phyloP scores from a whole-genome alignment of 2,329 filamentous ascomycete species.

The Trichoderma asperellum region DNA sequence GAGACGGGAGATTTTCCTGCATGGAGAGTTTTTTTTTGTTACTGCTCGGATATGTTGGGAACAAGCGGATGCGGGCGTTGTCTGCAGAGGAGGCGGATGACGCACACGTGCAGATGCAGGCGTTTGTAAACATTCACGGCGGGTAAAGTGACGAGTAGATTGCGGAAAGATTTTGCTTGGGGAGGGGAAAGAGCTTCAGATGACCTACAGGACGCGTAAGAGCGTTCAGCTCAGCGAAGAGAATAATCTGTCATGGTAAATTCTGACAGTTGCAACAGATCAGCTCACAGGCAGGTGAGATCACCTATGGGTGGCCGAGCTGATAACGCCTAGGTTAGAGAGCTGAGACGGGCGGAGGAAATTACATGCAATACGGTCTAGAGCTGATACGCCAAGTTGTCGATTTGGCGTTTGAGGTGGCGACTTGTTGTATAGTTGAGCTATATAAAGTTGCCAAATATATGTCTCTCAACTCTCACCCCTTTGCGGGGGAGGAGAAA shows the following conservation, averaged over 20 bases:
- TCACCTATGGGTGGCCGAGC: not conserved
- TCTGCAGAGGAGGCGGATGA: not conserved
- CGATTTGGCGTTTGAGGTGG: not conserved
- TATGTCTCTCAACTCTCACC: not conserved
- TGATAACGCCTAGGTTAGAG: not conserved
- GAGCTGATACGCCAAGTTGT: not conserved
- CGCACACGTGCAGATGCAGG: not conserved
- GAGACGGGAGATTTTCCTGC: not conserved
- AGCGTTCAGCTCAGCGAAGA: not conserved
- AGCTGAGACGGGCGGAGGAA: not conserved
- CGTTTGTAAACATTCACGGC: not conserved
- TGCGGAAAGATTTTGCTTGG: not conserved
- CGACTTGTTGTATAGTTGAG: not conserved
- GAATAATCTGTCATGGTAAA: not conserved
- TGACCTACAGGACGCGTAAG: constrained; percentile 11
- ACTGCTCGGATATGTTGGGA: not conserved
- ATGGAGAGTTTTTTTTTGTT: not conserved
- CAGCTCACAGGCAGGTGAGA: not conserved
- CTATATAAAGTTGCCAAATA: not conserved
- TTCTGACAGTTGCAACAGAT: not conserved
- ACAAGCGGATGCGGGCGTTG: not conserved
- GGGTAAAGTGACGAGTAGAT: not conserved
- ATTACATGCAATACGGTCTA: not conserved
- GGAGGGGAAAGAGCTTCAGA: not conserved
- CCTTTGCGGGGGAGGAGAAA: not conserved